A percentile compares a stretch with the other conserved stretches of the same genome.
phyloP scores from a whole-genome alignment of 2,329 filamentous ascomycete genomes.

The Xylaria sp. region DNA sequence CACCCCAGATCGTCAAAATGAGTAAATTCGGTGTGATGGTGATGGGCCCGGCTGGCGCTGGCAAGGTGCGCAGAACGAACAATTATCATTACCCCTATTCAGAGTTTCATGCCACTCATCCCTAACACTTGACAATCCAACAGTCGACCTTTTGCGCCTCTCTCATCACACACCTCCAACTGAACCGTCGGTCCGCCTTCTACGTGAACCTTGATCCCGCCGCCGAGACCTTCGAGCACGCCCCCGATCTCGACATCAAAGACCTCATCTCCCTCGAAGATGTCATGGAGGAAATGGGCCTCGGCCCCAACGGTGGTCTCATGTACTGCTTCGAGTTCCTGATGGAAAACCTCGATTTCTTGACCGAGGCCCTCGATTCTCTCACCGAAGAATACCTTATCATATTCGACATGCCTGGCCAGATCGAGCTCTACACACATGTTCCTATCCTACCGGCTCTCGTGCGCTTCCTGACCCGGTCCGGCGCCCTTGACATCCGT shows the following conservation, averaged over 20 bases:
- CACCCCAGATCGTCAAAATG: conserved; percentile 47
- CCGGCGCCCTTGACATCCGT: conserved; percentile 78
- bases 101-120: neutral
- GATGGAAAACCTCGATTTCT: conserved; percentile 67
- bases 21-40: conserved; percentile 93
- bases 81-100: neutral
- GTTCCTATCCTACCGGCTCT: conserved; percentile 85
- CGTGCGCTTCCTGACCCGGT: conserved; percentile 71
- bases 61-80: conserved; percentile 57
- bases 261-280: conserved; percentile 84
- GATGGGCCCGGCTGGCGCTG: conserved; percentile 92
- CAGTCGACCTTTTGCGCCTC: conserved; percentile 91
- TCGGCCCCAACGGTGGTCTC: conserved; percentile 71
- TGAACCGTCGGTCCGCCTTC: conserved; percentile 88
- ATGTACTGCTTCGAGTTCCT: conserved; percentile 70
- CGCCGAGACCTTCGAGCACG: conserved; percentile 85
- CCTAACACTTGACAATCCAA: conserved; percentile 2
- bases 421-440: conserved; percentile 98
- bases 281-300: conserved; percentile 66
- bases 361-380: conserved; percentile 64
- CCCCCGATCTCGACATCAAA: conserved; percentile 79
- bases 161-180: conserved; percentile 86
- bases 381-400: conserved; percentile 94
- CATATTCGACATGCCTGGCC: conserved; percentile 97
- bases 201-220: conserved; percentile 98